A percentile compares a stretch with the other conserved stretches of the same genome.
phyloP scores from a whole-genome alignment of 2,329 filamentous ascomycete species.

The Trichoderma gracile region DNA sequence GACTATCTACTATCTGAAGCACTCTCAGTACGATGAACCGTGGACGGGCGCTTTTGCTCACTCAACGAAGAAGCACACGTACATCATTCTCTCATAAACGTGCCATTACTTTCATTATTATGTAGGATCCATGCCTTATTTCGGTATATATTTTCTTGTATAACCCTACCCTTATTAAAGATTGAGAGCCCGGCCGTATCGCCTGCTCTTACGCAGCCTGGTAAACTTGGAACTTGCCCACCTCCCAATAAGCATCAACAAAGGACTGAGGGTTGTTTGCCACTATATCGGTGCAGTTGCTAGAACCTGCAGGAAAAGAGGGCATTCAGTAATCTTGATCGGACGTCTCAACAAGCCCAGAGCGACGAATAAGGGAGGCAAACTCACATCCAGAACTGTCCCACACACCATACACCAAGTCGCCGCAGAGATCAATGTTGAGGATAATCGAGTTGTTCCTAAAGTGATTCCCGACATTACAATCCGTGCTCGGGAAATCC shows the following conservation, averaged over 20 bases:
- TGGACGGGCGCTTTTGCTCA: too few relatives aligned
- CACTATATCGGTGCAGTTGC: conserved; percentile 59
- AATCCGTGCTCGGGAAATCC: conserved; percentile 65
- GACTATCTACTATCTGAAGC: conserved; percentile 10
- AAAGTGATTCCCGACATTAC: conserved; percentile 61
- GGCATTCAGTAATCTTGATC: too few relatives aligned
- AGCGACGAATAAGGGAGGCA: not conserved
- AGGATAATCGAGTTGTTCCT: conserved; percentile 65
- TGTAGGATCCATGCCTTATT: not conserved
- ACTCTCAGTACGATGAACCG: not conserved
- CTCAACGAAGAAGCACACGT: not conserved
- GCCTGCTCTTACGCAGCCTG: conserved; percentile 33
- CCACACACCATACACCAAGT: conserved; percentile 52
- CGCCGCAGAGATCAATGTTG: conserved; percentile 66
- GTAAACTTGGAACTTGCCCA: conserved; percentile 62
- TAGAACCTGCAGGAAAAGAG: conserved; percentile 44
- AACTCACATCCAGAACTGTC: conserved; percentile 47
- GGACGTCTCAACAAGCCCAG: too few relatives aligned
- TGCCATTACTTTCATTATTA: conserved; percentile 1
- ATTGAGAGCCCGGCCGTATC: not conserved
- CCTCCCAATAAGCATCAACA: conserved; percentile 64
- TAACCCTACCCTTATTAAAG: not conserved
- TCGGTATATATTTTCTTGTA: not conserved
- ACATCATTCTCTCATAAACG: not conserved
- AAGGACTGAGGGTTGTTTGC: conserved; percentile 58